phyloP scores from a whole-genome alignment of 148 eudicot genomes.

The Rhododendron mucronatum region DNA sequence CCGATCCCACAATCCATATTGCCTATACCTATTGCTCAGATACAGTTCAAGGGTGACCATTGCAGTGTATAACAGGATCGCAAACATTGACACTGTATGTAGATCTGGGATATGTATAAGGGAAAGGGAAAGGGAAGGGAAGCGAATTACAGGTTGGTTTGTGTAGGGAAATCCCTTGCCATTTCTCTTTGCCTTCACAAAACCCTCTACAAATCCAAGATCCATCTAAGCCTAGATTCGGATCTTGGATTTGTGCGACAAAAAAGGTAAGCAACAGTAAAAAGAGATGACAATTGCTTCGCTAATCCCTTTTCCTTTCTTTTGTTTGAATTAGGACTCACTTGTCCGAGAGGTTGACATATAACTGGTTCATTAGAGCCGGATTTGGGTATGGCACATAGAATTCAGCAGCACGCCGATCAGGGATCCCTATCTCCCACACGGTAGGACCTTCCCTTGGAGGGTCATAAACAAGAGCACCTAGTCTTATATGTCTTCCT shows the following conservation, averaged over 20 bases:
- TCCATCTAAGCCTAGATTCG: background rate
- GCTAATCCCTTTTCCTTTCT: background rate
- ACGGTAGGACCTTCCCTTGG: slow-evolving; percentile 72
- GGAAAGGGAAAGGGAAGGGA: background rate
- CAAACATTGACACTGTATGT: background rate
- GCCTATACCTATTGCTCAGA: slow-evolving; percentile 48
- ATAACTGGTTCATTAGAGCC: slow-evolving; percentile 37
- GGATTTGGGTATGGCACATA: slow-evolving; percentile 69
- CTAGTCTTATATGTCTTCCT: slow-evolving; percentile 33
- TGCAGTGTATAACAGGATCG: background rate
- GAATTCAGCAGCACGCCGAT: slow-evolving; percentile 67
- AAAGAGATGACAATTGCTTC: background rate
- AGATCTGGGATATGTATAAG: background rate
- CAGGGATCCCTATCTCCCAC: slow-evolving; percentile 86
- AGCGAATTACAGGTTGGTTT: background rate
- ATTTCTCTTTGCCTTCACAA: background rate
- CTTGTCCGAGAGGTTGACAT: slow-evolving; percentile 33
- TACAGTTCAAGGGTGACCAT: background rate
- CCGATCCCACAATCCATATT: slow-evolving; percentile 86
- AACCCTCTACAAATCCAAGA: background rate
- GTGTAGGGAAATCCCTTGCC: background rate
- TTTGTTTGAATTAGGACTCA: slow-evolving; percentile 12
- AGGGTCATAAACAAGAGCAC: slow-evolving; percentile 43
- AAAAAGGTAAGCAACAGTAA: background rate
- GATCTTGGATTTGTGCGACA: background rate